Conservation (phyloP, 768 basidiomycete genomes). For the Ramaria rubella region DNA sequence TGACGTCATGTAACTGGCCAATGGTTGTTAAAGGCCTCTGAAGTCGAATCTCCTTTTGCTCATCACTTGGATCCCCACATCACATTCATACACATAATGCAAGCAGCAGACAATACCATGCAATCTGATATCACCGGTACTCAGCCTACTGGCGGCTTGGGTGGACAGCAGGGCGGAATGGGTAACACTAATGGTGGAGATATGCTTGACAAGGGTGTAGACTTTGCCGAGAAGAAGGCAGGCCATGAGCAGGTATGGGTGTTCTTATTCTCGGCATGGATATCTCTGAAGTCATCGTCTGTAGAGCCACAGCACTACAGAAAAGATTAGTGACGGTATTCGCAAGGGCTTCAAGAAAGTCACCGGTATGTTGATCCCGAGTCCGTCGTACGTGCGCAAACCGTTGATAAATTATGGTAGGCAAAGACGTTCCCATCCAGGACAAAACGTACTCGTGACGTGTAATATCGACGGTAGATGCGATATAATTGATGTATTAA, state of each 20-base stretch:
- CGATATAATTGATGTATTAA: too few relatives aligned
- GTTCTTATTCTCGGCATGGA: neutral
- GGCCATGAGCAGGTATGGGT: slow-evolving; percentile 16
- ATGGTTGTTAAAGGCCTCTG: neutral
- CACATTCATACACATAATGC: neutral
- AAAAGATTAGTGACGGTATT: slow-evolving; percentile 14
- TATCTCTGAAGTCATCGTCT: neutral
- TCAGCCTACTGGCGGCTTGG: neutral
- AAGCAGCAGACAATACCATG: neutral
- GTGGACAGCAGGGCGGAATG: neutral
- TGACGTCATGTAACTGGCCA: neutral
- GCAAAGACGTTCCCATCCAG: slow-evolving; percentile 14
- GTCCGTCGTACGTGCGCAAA: neutral
- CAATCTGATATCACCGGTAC: neutral
- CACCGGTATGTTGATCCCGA: slow-evolving; percentile 3
- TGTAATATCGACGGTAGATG: too few relatives aligned
- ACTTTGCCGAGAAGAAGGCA: slow-evolving; percentile 9
- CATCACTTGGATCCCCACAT: neutral
- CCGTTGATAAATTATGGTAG: neutral
- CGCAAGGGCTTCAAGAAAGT: slow-evolving; percentile 12
- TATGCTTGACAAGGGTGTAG: slow-evolving; percentile 13
- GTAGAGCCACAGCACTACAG: slow-evolving; percentile 12
- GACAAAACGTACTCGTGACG: too few relatives aligned
- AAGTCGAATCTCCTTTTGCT: neutral
- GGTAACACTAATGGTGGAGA: slow-evolving; percentile 3